These are phyloP conservation scores for Cardamine resedifolia DNA, from an alignment of 345 rosid genomes.

Conservation along the genomic window DNA sequence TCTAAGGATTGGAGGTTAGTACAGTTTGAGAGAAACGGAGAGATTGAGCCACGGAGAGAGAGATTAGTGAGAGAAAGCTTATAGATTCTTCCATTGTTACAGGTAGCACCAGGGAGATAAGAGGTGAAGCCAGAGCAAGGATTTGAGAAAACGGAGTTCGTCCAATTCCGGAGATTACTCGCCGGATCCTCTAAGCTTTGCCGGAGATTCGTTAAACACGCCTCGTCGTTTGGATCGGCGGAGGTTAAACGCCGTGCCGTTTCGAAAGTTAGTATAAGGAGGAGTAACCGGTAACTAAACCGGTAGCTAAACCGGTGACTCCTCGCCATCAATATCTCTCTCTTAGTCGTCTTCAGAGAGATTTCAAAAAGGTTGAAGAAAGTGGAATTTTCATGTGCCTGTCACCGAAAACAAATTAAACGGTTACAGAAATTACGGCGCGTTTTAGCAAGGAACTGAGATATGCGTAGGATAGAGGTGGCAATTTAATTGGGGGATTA, in stretches of 20 bases:
- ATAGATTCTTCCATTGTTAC: conserved; percentile 95
- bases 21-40: conserved; percentile 82
- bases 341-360: neutral
- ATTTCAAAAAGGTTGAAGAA: conserved; percentile 23
- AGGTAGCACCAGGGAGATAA: conserved; percentile 73
- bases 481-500: neutral
- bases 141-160: conserved; percentile 51
- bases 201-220: conserved; percentile 58
- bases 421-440: conserved; percentile 32
- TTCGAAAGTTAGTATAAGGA: conserved; percentile 34
- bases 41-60: conserved; percentile 78
- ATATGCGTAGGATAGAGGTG: conserved; percentile 17
- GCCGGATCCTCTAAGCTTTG: conserved; percentile 64
- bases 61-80: conserved; percentile 81
- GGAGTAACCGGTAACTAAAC: conserved; percentile 30
- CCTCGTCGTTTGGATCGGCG: conserved; percentile 78
- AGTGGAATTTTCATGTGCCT: conserved; percentile 23
- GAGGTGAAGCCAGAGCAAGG: conserved; percentile 88
- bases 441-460: neutral
- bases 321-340: conserved; percentile 26
- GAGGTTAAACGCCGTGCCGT: conserved; percentile 34
- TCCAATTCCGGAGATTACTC: conserved; percentile 81
- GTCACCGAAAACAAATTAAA: conserved; percentile 10
- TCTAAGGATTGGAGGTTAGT: conserved; percentile 90
- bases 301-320: conserved; percentile 37